phyloP scores from a whole-genome alignment of 495 filamentous ascomycete species.

The Hypoxylon cercidicola region DNA sequence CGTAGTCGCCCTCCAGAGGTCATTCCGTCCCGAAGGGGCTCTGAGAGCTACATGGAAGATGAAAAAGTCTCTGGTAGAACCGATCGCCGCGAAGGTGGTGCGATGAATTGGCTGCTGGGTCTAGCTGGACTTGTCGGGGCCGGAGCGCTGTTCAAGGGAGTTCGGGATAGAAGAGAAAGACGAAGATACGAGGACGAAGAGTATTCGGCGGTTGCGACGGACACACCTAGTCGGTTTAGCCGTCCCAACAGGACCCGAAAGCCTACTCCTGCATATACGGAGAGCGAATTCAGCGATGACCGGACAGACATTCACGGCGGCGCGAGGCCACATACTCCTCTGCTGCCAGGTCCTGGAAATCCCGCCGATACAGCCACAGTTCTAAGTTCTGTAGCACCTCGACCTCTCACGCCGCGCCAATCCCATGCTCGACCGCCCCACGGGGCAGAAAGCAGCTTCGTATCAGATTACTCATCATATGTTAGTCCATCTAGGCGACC shows the following conservation, averaged over 20 bases:
- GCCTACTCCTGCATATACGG: conserved; percentile 44
- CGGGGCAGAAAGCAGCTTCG: conserved; percentile 55
- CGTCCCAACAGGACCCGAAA: conserved; percentile 50
- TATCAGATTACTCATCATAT: conserved; percentile 64
- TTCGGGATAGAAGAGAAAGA: conserved; percentile 67
- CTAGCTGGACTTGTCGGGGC: conserved; percentile 74
- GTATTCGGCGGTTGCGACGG: conserved; percentile 63
- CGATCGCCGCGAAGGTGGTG: conserved; percentile 59
- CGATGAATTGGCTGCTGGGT: conserved; percentile 72
- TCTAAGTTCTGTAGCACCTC: conserved; percentile 50
- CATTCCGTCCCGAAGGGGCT: conserved; percentile 57
- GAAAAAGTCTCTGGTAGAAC: conserved; percentile 67
- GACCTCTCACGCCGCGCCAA: conserved; percentile 54
- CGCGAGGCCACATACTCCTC: conserved; percentile 48
- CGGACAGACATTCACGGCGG: conserved; percentile 49
- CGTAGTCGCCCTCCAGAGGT: conserved; percentile 56
- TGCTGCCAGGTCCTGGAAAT: conserved; percentile 54
- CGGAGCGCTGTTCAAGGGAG: conserved; percentile 70
- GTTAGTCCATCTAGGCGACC: conserved; percentile 57
- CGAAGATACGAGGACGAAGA: conserved; percentile 69
- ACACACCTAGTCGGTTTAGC: conserved; percentile 59
- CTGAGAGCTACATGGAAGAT: conserved; percentile 65
- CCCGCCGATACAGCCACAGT: conserved; percentile 49
- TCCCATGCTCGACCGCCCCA: conserved; percentile 49
- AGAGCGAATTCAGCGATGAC: conserved; percentile 61